Evolutionary conservation across 164 flowering plant genomes (phyloP).

Genomic region (Magnolia officinalis): DNA sequence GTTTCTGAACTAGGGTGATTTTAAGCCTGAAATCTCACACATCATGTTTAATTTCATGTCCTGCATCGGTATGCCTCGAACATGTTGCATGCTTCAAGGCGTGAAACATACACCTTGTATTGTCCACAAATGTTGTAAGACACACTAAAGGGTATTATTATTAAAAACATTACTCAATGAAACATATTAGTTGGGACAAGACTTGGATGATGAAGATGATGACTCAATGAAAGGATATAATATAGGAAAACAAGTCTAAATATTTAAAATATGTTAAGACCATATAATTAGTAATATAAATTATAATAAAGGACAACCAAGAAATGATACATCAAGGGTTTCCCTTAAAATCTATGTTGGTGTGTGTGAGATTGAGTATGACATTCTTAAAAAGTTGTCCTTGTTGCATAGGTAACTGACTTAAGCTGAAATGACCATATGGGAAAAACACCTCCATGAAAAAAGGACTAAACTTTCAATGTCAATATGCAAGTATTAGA

Average conservation of each 20-base stretch:
- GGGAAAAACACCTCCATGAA: background rate
- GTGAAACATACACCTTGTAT: background rate
- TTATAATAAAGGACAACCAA: no score
- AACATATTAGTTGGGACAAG: no score
- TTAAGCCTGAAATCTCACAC: no score
- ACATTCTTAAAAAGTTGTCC: background rate
- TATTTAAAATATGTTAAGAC: no score
- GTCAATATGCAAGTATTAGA: background rate
- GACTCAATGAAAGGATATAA: background rate
- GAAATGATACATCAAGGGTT: background rate
- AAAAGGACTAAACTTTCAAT: background rate
- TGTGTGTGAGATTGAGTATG: background rate
- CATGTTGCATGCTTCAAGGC: background rate
- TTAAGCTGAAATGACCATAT: background rate
- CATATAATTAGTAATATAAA: no score
- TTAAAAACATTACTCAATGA: no score
- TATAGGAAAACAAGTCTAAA: background rate
- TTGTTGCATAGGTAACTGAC: background rate
- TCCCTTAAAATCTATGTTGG: background rate
- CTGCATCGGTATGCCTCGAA: no score
- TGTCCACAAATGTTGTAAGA: background rate
- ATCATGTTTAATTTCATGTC: no score
- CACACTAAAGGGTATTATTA: background rate
- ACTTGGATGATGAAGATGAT: background rate
- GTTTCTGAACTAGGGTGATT: no score